phyloP scores from a whole-genome alignment of 768 basidiomycete genomes.

The Termitomyces sp. region DNA sequence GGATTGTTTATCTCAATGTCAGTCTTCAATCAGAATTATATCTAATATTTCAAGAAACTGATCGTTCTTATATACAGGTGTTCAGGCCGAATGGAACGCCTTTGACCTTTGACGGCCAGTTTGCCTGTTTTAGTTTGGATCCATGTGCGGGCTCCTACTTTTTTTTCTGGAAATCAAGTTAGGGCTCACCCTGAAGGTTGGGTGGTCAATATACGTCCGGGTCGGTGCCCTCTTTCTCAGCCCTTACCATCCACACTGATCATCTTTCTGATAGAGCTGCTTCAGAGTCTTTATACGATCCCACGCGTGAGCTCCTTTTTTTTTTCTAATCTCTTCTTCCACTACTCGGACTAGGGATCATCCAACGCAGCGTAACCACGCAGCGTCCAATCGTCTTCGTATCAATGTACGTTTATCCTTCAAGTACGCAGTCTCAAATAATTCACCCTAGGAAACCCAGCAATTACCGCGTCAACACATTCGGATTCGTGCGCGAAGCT shows the following conservation, averaged over 20 bases:
- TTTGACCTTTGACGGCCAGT: slow-evolving; percentile 20
- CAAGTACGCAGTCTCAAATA: not conserved
- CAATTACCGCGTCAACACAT: slow-evolving; percentile 56
- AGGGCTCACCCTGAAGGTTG: slow-evolving; percentile 19
- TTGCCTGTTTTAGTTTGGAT: slow-evolving; percentile 37
- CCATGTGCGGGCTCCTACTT: slow-evolving; percentile 30
- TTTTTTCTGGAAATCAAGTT: not conserved
- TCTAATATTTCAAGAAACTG: not conserved
- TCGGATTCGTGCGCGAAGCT: slow-evolving; percentile 43
- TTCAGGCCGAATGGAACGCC: slow-evolving; percentile 28
- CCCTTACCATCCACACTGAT: not conserved
- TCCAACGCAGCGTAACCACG: slow-evolving; percentile 41
- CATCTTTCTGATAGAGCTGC: slow-evolving; percentile 30
- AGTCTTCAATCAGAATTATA: not conserved
- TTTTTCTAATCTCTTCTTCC: not conserved
- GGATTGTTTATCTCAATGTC: slow-evolving; percentile 57
- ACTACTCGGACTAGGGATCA: slow-evolving; percentile 31
- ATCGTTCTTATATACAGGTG: slow-evolving; percentile 21
- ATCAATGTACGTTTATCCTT: slow-evolving; percentile 32
- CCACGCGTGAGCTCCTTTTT: slow-evolving; percentile 34
- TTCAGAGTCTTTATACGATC: slow-evolving; percentile 38
- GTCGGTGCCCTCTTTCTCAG: slow-evolving; percentile 20
- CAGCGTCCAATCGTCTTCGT: slow-evolving; percentile 57
- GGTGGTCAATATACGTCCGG: slow-evolving; percentile 45
- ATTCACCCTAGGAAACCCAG: slow-evolving; percentile 20